Conservation (phyloP, 2,329 filamentous ascomycete species). For the Penicillium sp. region DNA sequence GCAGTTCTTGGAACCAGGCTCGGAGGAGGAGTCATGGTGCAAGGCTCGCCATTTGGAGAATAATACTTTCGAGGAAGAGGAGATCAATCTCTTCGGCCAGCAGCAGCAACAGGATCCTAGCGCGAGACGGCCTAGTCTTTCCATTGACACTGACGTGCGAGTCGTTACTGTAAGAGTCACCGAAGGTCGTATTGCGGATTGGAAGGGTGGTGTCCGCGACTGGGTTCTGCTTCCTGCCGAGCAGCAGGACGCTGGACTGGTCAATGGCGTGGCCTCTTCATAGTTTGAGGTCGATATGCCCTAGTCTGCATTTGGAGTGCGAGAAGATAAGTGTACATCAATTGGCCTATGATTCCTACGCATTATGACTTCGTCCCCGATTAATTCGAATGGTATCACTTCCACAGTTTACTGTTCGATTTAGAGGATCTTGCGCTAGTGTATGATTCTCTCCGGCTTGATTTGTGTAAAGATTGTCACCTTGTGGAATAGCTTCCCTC, state of each 20-base stretch:
- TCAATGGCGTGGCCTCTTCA: slow-evolving; percentile 29
- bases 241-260: slow-evolving; percentile 18
- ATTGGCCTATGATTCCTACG: not conserved
- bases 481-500: not conserved
- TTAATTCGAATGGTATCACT: not conserved
- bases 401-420: not conserved
- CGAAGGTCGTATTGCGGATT: slow-evolving; percentile 86
- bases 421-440: not conserved
- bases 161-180: slow-evolving; percentile 83
- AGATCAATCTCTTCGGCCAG: slow-evolving; percentile 44
- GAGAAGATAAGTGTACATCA: not conserved
- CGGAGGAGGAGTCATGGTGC: slow-evolving; percentile 81
- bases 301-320: not conserved
- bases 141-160: slow-evolving; percentile 71
- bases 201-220: slow-evolving; percentile 90
- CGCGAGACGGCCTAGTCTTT: slow-evolving; percentile 53
- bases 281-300: slow-evolving; percentile 7
- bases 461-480: not conserved
- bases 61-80: slow-evolving; percentile 74
- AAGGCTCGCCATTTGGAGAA: slow-evolving; percentile 82
- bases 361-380: not conserved
- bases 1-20: slow-evolving; percentile 66
- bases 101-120: slow-evolving; percentile 27
- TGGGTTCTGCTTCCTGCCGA: slow-evolving; percentile 52
- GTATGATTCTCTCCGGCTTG: not conserved